Percentiles rank a stretch among this genome's conserved stretches.
Conservation (phyloP, 2,329 filamentous ascomycete species). For the Thermomyces lanuginosus region DNA sequence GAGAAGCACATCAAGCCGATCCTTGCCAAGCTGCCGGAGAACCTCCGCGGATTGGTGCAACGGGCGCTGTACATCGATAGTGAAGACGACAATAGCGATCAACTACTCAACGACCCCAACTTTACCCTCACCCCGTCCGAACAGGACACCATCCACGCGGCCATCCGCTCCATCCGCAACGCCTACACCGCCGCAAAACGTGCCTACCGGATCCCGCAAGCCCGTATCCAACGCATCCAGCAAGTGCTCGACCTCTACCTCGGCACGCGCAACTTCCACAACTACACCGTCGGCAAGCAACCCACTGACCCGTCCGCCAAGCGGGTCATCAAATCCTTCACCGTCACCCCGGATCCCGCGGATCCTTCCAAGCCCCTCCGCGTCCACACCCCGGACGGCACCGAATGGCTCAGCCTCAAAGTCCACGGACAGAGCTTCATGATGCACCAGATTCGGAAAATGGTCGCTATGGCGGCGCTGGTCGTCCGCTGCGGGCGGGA, state of each 20-base stretch:
- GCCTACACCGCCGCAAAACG: conserved; percentile 72
- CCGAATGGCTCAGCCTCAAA: conserved; percentile 88
- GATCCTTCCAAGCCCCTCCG: too few relatives aligned
- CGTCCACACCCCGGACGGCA: conserved; percentile 79
- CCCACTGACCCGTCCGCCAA: conserved; percentile 69
- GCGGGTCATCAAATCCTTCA: conserved; percentile 83
- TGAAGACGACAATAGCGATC: conserved; percentile 20
- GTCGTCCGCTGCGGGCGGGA: conserved; percentile 71
- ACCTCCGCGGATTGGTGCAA: conserved; percentile 24
- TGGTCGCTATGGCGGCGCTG: conserved; percentile 85
- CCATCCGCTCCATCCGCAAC: conserved; percentile 58
- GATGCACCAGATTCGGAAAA: conserved; percentile 99
- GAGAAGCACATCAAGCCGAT: conserved; percentile 62
- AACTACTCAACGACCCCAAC: conserved; percentile 2
- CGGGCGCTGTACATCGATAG: conserved; percentile 25
- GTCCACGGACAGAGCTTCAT: conserved; percentile 98
- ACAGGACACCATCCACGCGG: conserved; percentile 40
- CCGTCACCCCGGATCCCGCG: conserved; percentile 57
- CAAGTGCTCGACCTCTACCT: conserved; percentile 56
- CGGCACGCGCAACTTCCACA: conserved; percentile 86
- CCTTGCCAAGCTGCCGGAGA: conserved; percentile 30
- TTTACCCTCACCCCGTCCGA: conserved; percentile 12
- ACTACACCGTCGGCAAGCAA: conserved; percentile 87
- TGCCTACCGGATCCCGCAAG: conserved; percentile 60
- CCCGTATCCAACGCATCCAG: conserved; percentile 60